Evolutionary conservation across 2,329 filamentous ascomycete genomes (phyloP), one percentile per base, ranked within the genome.

Genomic region (Claviceps humidiphila): DNA sequence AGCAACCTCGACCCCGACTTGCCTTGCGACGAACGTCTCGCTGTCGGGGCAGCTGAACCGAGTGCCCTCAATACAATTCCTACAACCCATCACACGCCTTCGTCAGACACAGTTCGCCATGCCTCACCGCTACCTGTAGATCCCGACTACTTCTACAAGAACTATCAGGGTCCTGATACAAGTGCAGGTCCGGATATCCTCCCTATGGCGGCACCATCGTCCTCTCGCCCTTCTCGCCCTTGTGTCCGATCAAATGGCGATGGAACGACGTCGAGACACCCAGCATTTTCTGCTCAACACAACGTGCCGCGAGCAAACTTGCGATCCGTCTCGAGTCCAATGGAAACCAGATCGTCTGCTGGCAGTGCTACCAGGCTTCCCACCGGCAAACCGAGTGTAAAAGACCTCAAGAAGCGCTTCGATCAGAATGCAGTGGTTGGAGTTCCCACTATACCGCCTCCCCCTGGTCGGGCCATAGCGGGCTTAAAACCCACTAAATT

Each of bases 351-450:
- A 57, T 58, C 38, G 30, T 49, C 65, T 42, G 50, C 53, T 47
- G 58, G 60, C 46, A 58, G 58, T 46, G 57, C 62, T 55, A 58
- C 66, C 43, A 61, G 62, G 50, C 62, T 64, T 47, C 60, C 68
- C 58, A 57, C 60, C 11, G 58, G 62, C 44, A 76, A 84, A 58
- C 74, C 81, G n/a, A 90, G 84, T 55, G 85, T 93, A 59, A 88
- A 84, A 68, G 87, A 93, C 63, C 73, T 93, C 56, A 82, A 87
- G 61, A 87, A 84, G 66, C 82, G 79, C 51, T 93, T 91, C 68
- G 86, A 91, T 66, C 80, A 83, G 62, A 81, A 65, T 55, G 60
- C 65, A 41, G 62, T 66, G 20, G 44, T 40, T 16, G 40, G 34
- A 14, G 41, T 43, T 38, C 26, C 51, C 34, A 22, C 51, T 34